Percentiles rank a stretch among this genome's conserved stretches.
Evolutionary conservation across 139 green algal species (phyloP).

Genomic region (Deuterostichococcus epilithicus): DNA sequence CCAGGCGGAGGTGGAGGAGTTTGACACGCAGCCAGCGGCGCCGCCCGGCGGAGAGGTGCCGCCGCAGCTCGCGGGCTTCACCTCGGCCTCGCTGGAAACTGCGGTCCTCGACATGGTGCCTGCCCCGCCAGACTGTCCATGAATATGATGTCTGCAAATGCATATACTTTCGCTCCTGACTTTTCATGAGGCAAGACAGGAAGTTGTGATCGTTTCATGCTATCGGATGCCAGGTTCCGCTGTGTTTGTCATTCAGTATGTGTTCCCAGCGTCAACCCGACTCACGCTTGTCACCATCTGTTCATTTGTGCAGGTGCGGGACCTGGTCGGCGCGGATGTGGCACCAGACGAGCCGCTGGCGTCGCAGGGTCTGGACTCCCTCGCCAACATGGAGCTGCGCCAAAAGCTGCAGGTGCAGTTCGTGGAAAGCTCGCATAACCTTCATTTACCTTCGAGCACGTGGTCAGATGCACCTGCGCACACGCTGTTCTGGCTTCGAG

Average conservation of each 20-base stretch:
- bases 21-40: not conserved
- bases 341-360: constrained; percentile 10
- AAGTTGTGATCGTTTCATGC: too few species aligned
- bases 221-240: too few species aligned
- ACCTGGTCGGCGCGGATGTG: constrained; percentile 7
- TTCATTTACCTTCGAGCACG: too few species aligned
- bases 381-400: constrained; percentile 37
- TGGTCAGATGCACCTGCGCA: too few species aligned
- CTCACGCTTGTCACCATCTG: too few species aligned
- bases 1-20: not conserved
- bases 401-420: constrained; percentile 25
- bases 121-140: not conserved
- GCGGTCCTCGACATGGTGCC: not conserved
- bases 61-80: not conserved
- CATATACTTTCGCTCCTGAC: too few species aligned
- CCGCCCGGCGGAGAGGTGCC: not conserved
- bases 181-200: too few species aligned
- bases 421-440: too few species aligned
- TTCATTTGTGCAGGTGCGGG: not conserved
- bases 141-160: too few species aligned
- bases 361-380: constrained; percentile 35
- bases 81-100: not conserved
- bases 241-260: too few species aligned
- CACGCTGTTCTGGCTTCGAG: too few species aligned
- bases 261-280: too few species aligned